Conservation (phyloP, 2,329 filamentous ascomycete species). For the Sporothrix luriei region DNA sequence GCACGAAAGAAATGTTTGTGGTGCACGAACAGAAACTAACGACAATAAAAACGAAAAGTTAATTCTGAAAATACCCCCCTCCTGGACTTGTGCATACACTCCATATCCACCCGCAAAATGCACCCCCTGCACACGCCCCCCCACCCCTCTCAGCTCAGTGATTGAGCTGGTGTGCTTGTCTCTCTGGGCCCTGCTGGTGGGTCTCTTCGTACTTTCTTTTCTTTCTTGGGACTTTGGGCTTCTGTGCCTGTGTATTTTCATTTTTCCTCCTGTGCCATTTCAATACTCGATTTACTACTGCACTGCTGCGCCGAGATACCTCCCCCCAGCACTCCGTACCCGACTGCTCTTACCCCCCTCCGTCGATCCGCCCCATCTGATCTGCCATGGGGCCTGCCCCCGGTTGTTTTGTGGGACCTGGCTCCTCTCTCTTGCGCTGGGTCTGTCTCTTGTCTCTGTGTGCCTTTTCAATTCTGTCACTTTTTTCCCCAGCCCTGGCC, state of each 20-base stretch:
- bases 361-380: constrained; percentile 34
- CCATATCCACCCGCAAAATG: neutral
- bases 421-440: constrained; percentile 20
- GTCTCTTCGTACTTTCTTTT: constrained; percentile 12
- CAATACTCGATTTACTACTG: neutral
- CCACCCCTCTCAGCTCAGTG: neutral
- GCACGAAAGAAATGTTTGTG: constrained; percentile 14
- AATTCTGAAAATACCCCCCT: neutral
- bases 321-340: neutral
- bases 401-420: constrained; percentile 28
- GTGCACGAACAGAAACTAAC: neutral
- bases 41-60: constrained; percentile 3
- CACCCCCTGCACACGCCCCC: constrained; percentile 16
- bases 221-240: constrained; percentile 4
- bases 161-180: neutral
- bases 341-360: neutral
- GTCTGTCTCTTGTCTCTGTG: constrained; percentile 12
- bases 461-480: neutral
- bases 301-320: neutral
- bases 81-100: neutral
- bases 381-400: constrained; percentile 23
- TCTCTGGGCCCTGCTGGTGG: constrained; percentile 21
- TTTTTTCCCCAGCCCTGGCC: neutral
- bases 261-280: neutral
- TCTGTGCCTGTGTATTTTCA: neutral